Evolutionary conservation across 192 early-diverging fungal species (phyloP), one percentile per base, ranked within the genome.

Genomic region (Backusella australiensis): DNA sequence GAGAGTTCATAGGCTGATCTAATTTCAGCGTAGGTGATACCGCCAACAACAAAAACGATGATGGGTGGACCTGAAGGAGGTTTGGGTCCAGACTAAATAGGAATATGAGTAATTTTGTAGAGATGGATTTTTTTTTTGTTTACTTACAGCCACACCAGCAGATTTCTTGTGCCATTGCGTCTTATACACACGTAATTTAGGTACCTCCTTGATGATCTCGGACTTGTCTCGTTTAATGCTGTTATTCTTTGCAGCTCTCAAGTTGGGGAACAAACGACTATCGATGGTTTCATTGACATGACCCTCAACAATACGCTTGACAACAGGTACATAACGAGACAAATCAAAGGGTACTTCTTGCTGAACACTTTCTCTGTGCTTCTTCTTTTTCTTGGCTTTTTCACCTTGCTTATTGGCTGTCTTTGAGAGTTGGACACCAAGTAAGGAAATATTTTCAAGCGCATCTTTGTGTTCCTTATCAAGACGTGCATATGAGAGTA

Each of bases 31-130:
- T 89, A 93, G 23, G 92, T 90, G 38, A 93, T 83, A n/a, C 95
- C 95, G 39, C 95, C 95, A 26, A 93, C 87, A 44, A 96, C 84
- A 75, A 96, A 96, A 6, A 96, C 79, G 63, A 95, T 87, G 19
- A 94, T 90, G 77, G 38, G 89, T 23, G 72, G 72, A 8, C 72
- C 52, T 19, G 52, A 66, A 69, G 72, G 79, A 72, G 69, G 86
- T 75, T 83, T 85, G 2, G 82, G 41, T 15, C 77, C 84, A 36
- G 75, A 66, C 34, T 77, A 68, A 29, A 34, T 39, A 80, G 67
- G 26, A 34, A 6, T 12, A 6, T 75, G 23, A 73, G 63, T 87
- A 87, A 6, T 44, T 41, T 75, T n/a, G 49, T 36, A 29, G 29
- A 29, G 67, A 17, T 42, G 42, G 7, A 49, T 38, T 79, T 67